These are phyloP conservation scores for Termitomyces sp. DNA, from an alignment of 768 basidiomycete species.

Conservation along the genomic window DNA sequence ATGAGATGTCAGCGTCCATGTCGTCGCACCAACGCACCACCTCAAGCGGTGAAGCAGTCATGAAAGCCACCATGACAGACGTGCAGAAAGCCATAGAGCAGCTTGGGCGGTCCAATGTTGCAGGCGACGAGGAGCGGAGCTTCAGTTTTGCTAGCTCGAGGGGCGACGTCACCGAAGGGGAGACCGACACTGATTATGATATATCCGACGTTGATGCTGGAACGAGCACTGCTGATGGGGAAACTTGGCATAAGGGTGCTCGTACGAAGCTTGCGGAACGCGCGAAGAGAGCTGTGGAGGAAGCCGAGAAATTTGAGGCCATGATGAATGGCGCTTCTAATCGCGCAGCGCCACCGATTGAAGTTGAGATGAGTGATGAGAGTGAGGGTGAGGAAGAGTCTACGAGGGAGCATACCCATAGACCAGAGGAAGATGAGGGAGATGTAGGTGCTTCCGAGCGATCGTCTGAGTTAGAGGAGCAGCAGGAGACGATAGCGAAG, in stretches of 20 bases:
- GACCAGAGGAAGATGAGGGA: conserved; percentile 42
- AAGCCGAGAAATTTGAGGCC: conserved; percentile 43
- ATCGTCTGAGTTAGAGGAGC: not conserved
- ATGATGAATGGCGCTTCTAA: conserved; percentile 27
- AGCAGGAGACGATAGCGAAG: not conserved
- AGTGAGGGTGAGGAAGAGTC: conserved; percentile 59
- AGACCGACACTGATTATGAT: conserved; percentile 50
- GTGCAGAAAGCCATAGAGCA: conserved; percentile 90
- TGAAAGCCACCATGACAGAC: conserved; percentile 86
- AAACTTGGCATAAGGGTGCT: conserved; percentile 61
- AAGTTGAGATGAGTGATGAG: conserved; percentile 74
- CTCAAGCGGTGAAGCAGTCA: conserved; percentile 45
- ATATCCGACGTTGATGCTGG: conserved; percentile 36
- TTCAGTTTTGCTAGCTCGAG: conserved; percentile 74
- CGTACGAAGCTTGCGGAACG: conserved; percentile 65
- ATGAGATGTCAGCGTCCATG: conserved; percentile 14
- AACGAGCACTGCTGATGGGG: conserved; percentile 15
- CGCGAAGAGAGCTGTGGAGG: conserved; percentile 57
- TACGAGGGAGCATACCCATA: conserved; percentile 50
- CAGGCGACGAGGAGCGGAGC: conserved; percentile 53
- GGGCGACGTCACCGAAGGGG: conserved; percentile 52
- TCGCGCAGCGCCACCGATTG: conserved; percentile 52
- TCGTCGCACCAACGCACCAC: conserved; percentile 15
- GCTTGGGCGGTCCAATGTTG: conserved; percentile 44
- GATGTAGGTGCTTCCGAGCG: not conserved